A percentile compares a stretch with the other conserved stretches of the same genome.
These are phyloP conservation scores for Globisporangium spinosum DNA, from an alignment of 352 stramenopile genomes.

Conservation along the genomic window DNA sequence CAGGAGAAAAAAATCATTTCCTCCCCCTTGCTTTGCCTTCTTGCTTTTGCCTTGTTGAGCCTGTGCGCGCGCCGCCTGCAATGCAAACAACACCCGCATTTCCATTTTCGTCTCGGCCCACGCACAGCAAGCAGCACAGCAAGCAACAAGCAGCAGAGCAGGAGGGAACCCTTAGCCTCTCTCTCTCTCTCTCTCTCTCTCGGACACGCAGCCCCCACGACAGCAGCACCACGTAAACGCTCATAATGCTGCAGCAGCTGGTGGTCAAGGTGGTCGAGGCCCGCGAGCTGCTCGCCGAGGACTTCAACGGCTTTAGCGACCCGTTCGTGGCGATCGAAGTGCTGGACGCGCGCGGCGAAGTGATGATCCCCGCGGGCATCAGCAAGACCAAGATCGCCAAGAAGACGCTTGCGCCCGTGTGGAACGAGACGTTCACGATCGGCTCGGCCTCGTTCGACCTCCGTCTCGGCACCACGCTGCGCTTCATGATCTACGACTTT, in stretches of 20 bases:
- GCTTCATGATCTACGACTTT: slow-evolving; percentile 55
- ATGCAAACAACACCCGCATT: slow-evolving; percentile 1
- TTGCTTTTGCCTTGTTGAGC: slow-evolving; percentile 2
- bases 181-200: neutral
- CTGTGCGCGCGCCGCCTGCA: neutral
- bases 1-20: slow-evolving; percentile 11
- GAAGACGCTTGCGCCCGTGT: slow-evolving; percentile 48
- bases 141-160: neutral
- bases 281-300: slow-evolving; percentile 52
- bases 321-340: slow-evolving; percentile 59
- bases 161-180: neutral
- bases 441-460: slow-evolving; percentile 49
- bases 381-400: slow-evolving; percentile 49
- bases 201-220: neutral
- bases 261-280: slow-evolving; percentile 51
- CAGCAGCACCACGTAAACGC: neutral
- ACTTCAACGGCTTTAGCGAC: slow-evolving; percentile 72
- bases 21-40: neutral
- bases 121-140: neutral
- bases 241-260: slow-evolving; percentile 27
- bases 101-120: slow-evolving; percentile 3
- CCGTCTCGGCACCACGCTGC: slow-evolving; percentile 54
- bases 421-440: slow-evolving; percentile 46
- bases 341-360: slow-evolving; percentile 43
- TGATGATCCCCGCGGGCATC: slow-evolving; percentile 30